Base-by-base conservation (phyloP, 139 green algal genomes). In the Ulvella scutata region DNA sequence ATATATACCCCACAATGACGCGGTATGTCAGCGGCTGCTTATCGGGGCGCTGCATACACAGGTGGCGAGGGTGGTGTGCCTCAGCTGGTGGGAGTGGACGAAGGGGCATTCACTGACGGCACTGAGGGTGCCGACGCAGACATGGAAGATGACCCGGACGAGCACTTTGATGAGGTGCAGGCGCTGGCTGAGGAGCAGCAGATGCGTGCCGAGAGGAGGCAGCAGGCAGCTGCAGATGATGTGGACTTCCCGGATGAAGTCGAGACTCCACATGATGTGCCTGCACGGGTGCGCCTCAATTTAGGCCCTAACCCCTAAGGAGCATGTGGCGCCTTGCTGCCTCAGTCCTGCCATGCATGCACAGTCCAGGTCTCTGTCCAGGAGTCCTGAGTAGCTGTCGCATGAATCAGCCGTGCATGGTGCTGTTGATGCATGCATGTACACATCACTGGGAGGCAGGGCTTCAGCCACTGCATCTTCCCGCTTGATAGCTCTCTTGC, bases 221-320 rank as follows among this genome's bases (percentile, higher is more conserved):
- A 31, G 67, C 67, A 75, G 21, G 77, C 76, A 4, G 82, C 91
- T 75, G 74, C 83, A 20, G 86, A 92, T 23, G 91, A 97, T 60
- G 75, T 79, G 3, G 73, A 91, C 37, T 96, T 90, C 77, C 93
- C 93, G 1, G 93, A 98, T 62, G 93, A 96, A 83, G 78, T 98
- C 44, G 93, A 98, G 60, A 86, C 89, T 7, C 90, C 92, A 0
- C 35, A 77, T 6, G 87, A 86, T 61, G 44, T 89, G 38, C 62
- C 85, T 0, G 93, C 91, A 0, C 79, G 94, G 0, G 72, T 85
- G 76, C 80, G 89, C 2, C 40, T 17, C 40, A n/a, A n/a, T n/a
- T n/a, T n/a, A n/a, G n/a, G n/a, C n/a, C n/a, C n/a, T n/a, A n/a
- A n/a, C n/a, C n/a, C n/a, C n/a, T n/a, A n/a, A n/a, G n/a, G n/a